Base-by-base conservation (phyloP, 805 yeast species). In the Candida railenensis region DNA sequence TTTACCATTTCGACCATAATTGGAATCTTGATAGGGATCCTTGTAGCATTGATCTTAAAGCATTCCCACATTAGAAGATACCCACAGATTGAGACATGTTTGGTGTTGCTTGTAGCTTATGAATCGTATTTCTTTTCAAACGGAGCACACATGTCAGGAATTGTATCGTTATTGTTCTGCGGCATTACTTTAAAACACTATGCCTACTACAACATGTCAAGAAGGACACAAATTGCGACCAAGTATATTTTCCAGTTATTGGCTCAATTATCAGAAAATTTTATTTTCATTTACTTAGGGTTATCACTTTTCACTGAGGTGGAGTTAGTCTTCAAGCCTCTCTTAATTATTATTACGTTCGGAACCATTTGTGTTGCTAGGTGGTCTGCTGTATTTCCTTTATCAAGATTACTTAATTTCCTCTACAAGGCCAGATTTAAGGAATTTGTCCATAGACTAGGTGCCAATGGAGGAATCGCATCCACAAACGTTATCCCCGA, bases 81-180 rank as follows among this genome's bases (percentile, higher is more conserved):
- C 63, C 98, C 98, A n/a, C 95, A 90, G 63, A 89, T 94, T 58
- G 99, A 94, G 71, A 88, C 97, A 22, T 95, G 98, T 65, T 64
- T 94, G 46, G 96, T 94, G 22, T 69, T 94, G 39, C 69, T 94
- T 54, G 83, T 91, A 62, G 97, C 98, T 15, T 94, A 94, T 63
- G 96, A 90, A 58, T 89, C 97, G 0, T 94, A 94, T 66, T 94
- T 94, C 73, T 94, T 94, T 67, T 91, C 98, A 37, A 94, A 94
- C 61, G 99, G 99, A 42, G 95, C 98, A 58, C 99, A 95, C 64
- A 94, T 94, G 99, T 91, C 98, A 4, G 99, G 99, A 40, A 92
- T 92, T 53, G 98, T 92, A 4, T 90, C 97, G 1, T 74, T 94
- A 53, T 70, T 94, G 53, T 94, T 94, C 70, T 92, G 97, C 64